Base-by-base conservation (phyloP, 805 yeast species). In the Saccharomyces eubayanus region DNA sequence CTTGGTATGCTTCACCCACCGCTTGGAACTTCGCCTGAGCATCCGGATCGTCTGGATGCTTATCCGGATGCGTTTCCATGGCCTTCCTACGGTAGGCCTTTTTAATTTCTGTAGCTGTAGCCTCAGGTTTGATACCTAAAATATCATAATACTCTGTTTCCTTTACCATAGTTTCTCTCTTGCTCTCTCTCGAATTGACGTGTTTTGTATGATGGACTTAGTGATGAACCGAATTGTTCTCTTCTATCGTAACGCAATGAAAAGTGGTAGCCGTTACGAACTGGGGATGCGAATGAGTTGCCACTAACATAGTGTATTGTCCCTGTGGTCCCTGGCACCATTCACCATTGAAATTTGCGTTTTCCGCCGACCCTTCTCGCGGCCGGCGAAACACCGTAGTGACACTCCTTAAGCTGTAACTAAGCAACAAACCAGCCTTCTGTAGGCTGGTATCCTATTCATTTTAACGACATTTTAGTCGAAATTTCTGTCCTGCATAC, bases 41-140 rank as follows among this genome's bases (percentile, higher is more conserved):
- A 11, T 81, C 79, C 45, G 94, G 95, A 67, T 94, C 96, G 63
- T 87, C 84, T n/a, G 96, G 96, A 65, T 92, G 89, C 74, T 94
- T 94, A 69, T 94, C 99, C 1, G 99, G 99, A 69, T 92, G 99
- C 50, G 88, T 87, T 54, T 76, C 77, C 70, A 92, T 86, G 6
- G 98, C 98, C 69, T 83, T 83, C 68, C 87, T 87, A 57, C 99
- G 79, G 71, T 94, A 94, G 0, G 97, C 96, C 68, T 89, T 89
- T 71, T 94, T 94, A 70, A 94, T 88, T 59, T 94, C 96, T 10
- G 80, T 74, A 4, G 84, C 84, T 0, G 87, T 78, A 20, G 97
- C 97, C 11, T 79, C 79, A 21, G 84, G 77, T 28, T 72, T 61
- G 16, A 92, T 85, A 40, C 81, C 87, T 50, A 94, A 74, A 14